Base-by-base conservation (phyloP, 805 yeast species). In the Suhomyces kilbournensis region DNA sequence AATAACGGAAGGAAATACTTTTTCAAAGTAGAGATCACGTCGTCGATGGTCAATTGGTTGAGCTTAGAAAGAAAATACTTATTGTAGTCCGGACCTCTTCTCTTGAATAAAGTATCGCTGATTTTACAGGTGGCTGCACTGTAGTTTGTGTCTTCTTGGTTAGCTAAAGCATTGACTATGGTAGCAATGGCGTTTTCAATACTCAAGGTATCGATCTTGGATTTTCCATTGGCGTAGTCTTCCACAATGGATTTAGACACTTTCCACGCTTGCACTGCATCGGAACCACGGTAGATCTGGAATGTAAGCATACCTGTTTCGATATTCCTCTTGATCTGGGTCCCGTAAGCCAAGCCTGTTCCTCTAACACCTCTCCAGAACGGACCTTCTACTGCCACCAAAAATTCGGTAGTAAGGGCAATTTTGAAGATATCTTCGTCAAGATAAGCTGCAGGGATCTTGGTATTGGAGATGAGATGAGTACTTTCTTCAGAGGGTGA, bases 291-390 rank as follows among this genome's bases (percentile, higher is more conserved):
- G 61, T 89, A 88, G 17, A 93, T 78, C 45, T 76, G 78, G 61
- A 85, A 89, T 4, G 77, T 75, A 56, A 93, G 68, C 49, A 78
- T 81, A 3, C 96, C 93, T 40, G 81, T 71, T 58, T 90, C 97
- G 10, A 81, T 63, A 55, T 79, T 78, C 46, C 82, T 76, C 44
- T 76, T 64, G 59, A 90, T 75, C 50, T 74, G 76, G 1, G 93
- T 94, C 38, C 97, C 97, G 67, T 94, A 94, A 0, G 97, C 97
- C 43, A 89, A 74, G 2, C 99, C 99, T 1, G 91, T 80, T 40
- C 99, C 99, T 70, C 99, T 82, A 32, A 94, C 88, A 51, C 96
- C 97, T 61, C 90, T 81, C 97, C 98, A 93, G 56, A 93, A 86
- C 34, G 98, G 99, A 2, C 99, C 99, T 67, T 94, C 99, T 17